Evolutionary conservation across 2,329 filamentous ascomycete genomes (phyloP), one percentile per base, ranked within the genome.

Genomic region (Fusarium virguliforme): DNA sequence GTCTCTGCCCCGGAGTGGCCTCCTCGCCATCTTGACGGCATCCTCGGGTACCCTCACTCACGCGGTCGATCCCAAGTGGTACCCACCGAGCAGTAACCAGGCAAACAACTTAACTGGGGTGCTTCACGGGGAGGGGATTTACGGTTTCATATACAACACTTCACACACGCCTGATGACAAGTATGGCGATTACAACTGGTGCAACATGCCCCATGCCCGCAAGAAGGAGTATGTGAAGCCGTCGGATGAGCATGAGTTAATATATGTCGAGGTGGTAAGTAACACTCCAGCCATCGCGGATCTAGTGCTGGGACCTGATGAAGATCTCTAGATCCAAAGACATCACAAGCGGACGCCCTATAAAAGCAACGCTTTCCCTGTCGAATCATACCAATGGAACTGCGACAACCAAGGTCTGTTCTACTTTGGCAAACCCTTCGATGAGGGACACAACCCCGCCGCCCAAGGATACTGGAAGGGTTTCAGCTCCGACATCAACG

Each of bases 261-360:
- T 87, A 74, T 95, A 95, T 77, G 92, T 95, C 8, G 93, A 95
- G 81, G 83, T 95, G 74, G 89, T 92, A 80, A 79, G 86, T 83
- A 7, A 50, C 22, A 12, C 50, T 40, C 54, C 53, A 24, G 12
- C 3, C n/a, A 24, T 24, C 22, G 22, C 22, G 22, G 22, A 24
- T 24, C 22, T 24, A 24, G 22, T 24, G 22, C 22, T 24, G 22
- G 22, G 22, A 24, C 22, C 22, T 24, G 22, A 24, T 24, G 22
- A 24, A 24, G 22, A 24, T 24, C 34, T 12, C 22, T n/a, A 91
- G 86, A 92, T 95, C 55, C 93, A 96, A 76, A 88, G 94, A 57
- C 94, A 96, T 78, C 93, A 96, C 80, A 96, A 96, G 78, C 88
- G 94, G 24, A 96, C 93, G 0, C 93, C 93, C 0, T 96, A 96